A percentile compares a stretch with the other conserved stretches of the same genome.
These are phyloP conservation scores for Oryza coarctata DNA, from an alignment of 176 grass and related monocot species.

Conservation along the genomic window DNA sequence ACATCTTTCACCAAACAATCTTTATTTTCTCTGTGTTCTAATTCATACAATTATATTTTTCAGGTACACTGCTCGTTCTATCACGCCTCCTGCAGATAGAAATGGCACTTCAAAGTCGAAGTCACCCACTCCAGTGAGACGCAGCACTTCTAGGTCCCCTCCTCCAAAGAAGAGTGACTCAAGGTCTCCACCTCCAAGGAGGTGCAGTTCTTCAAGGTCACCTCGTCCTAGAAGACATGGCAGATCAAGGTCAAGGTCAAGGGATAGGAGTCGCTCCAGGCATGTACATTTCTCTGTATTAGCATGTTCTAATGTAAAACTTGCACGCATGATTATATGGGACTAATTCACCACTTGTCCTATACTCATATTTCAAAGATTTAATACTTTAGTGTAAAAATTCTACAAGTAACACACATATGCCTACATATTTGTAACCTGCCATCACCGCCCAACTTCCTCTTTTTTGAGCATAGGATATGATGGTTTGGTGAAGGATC, in stretches of 20 bases:
- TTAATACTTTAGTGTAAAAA: background rate
- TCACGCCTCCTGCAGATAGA: constrained; percentile 73
- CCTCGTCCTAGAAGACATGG: constrained; percentile 51
- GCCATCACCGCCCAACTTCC: background rate
- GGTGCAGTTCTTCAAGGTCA: constrained; percentile 44
- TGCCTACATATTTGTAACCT: background rate
- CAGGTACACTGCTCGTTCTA: constrained; percentile 91
- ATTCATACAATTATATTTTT: constrained; percentile 25
- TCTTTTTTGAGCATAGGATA: background rate
- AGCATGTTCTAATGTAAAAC: background rate
- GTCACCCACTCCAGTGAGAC: constrained; percentile 50
- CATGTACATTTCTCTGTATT: constrained; percentile 32
- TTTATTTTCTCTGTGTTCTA: background rate
- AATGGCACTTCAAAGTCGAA: constrained; percentile 52
- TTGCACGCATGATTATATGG: background rate
- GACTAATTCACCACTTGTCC: background rate
- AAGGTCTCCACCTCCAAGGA: constrained; percentile 48
- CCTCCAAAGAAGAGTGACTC: constrained; percentile 46
- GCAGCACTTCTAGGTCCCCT: constrained; percentile 51
- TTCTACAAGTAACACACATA: background rate
- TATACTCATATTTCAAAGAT: background rate
- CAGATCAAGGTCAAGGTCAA: constrained; percentile 64
- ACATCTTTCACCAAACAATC: background rate
- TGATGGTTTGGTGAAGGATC: background rate
- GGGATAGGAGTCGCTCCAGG: constrained; percentile 88